Conservation (phyloP, 2,329 filamentous ascomycete genomes). For the Fusarium nodosum region DNA sequence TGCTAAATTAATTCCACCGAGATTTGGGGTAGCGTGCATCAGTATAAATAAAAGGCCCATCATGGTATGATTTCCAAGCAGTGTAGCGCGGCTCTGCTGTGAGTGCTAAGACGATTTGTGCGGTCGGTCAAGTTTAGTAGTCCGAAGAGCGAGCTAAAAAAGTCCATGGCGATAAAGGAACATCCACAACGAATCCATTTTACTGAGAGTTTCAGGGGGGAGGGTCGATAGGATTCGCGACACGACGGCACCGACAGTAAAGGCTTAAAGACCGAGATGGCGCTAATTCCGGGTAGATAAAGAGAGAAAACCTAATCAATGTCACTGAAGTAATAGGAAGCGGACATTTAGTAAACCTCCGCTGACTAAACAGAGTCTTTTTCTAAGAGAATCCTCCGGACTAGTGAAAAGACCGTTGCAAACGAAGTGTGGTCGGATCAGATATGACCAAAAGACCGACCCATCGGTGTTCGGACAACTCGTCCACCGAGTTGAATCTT, state of each 20-base stretch:
- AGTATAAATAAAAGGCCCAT: conserved; percentile 25
- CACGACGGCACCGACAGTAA: not conserved
- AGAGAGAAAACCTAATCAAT: not conserved
- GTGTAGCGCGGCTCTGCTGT: not conserved
- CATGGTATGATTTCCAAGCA: not conserved
- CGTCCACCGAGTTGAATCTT: not conserved
- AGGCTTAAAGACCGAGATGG: conserved; percentile 8
- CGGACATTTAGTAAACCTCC: not conserved
- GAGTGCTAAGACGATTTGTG: not conserved
- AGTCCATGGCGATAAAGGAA: not conserved
- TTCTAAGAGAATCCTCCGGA: not conserved
- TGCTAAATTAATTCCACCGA: not conserved
- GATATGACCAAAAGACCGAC: not conserved
- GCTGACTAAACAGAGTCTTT: not conserved
- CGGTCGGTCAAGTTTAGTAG: conserved; percentile 1
- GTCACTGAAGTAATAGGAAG: not conserved
- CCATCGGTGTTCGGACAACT: conserved; percentile 1
- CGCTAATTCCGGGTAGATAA: conserved; percentile 14
- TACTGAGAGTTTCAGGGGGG: not conserved
- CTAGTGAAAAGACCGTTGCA: not conserved
- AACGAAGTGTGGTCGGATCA: not conserved
- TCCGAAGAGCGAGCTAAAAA: conserved; percentile 18
- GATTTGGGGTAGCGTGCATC: not conserved
- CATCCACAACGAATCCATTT: not conserved
- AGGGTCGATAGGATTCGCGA: not conserved